phyloP scores from a whole-genome alignment of 305 asterid species.

The Rubia occidens region DNA sequence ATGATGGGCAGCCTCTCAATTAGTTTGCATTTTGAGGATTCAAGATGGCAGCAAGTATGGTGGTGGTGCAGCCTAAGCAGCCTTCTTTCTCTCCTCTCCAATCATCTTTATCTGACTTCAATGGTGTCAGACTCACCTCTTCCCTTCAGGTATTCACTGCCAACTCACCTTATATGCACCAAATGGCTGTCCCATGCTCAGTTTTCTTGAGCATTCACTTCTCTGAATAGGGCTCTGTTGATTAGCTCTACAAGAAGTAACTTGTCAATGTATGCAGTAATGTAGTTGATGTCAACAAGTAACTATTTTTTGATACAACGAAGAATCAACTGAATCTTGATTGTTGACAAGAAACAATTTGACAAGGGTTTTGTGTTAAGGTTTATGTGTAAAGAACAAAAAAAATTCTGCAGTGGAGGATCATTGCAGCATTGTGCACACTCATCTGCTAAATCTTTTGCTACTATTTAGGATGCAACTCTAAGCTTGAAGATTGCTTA shows the following conservation, averaged over 20 bases:
- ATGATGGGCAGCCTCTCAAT: slow-evolving; percentile 20
- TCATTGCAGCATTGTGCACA: neutral
- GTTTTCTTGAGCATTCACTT: too few species aligned
- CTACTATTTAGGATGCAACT: neutral
- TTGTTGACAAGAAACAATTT: too few species aligned
- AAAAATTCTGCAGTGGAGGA: neutral
- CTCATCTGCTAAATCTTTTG: neutral
- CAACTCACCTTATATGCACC: neutral
- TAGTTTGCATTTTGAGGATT: slow-evolving; percentile 1
- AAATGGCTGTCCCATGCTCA: too few species aligned
- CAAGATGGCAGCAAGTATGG: slow-evolving; percentile 56
- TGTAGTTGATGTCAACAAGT: too few species aligned
- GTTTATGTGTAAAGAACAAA: too few species aligned
- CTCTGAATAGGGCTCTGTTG: too few species aligned
- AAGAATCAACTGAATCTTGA: too few species aligned
- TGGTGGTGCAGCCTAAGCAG: slow-evolving; percentile 62
- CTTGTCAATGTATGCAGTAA: too few species aligned
- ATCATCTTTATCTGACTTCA: slow-evolving; percentile 70
- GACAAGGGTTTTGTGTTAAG: too few species aligned
- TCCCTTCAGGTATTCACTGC: slow-evolving; percentile 21
- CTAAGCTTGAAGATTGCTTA: neutral
- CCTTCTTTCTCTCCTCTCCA: slow-evolving; percentile 51
- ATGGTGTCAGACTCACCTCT: slow-evolving; percentile 44
- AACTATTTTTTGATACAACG: too few species aligned
- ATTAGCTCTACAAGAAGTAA: too few species aligned